Percentiles rank a stretch among this genome's conserved stretches.
Conservation (phyloP, 2,329 filamentous ascomycete genomes). For the Phialophora expanda region DNA sequence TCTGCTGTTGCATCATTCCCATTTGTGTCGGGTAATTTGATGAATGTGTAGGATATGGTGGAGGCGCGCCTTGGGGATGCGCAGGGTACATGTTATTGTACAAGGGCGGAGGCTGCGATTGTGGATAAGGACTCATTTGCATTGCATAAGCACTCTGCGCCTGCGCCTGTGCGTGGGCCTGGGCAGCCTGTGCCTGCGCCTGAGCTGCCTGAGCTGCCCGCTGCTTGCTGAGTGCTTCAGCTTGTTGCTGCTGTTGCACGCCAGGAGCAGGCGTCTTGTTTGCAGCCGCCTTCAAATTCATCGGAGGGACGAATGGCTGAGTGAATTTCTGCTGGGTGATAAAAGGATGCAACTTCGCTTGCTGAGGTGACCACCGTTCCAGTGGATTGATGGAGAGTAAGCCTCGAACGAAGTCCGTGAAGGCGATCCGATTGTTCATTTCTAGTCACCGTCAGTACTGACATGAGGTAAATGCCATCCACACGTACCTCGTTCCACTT, state of each 20-base stretch:
- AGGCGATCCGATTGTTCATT: constrained; percentile 96
- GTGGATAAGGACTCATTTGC: constrained; percentile 61
- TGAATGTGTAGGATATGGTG: constrained; percentile 77
- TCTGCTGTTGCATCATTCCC: constrained; percentile 67
- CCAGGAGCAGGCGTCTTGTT: constrained; percentile 89
- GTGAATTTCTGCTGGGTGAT: constrained; percentile 99
- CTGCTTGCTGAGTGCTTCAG: constrained; percentile 91
- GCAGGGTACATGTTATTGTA: constrained; percentile 79
- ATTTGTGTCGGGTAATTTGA: constrained; percentile 74
- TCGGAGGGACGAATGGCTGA: constrained; percentile 92
- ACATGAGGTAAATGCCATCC: neutral
- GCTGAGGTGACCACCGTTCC: constrained; percentile 96
- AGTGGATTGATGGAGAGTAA: constrained; percentile 92
- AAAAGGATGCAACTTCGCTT: constrained; percentile 96
- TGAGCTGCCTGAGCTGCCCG: constrained; percentile 64
- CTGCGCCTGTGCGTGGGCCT: constrained; percentile 64
- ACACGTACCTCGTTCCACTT: constrained; percentile 86
- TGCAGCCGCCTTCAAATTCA: constrained; percentile 90
- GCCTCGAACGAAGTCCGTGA: constrained; percentile 97
- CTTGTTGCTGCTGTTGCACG: constrained; percentile 94
- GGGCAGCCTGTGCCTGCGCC: constrained; percentile 58
- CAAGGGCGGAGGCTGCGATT: constrained; percentile 64
- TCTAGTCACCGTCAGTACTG: constrained; percentile 61
- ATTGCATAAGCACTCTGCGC: constrained; percentile 71
- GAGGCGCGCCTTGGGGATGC: constrained; percentile 71